Evolutionary conservation across 75 land plant genomes (phyloP).

Genomic region (Ceratopteris richardii): DNA sequence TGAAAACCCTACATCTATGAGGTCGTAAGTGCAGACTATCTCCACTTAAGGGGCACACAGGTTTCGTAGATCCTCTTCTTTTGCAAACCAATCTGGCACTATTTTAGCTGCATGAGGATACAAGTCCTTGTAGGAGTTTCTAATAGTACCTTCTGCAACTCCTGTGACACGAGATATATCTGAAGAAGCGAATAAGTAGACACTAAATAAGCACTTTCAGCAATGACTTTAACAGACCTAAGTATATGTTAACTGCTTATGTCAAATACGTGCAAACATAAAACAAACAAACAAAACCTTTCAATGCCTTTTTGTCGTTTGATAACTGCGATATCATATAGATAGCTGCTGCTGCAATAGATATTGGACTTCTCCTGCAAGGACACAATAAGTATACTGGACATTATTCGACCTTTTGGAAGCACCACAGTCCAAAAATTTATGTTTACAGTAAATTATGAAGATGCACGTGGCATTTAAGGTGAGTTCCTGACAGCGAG

Average conservation of each 20-base stretch:
- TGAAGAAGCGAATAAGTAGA: too few relatives aligned
- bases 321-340: conserved; percentile 74
- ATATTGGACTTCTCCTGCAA: conserved; percentile 83
- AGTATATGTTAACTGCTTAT: too few relatives aligned
- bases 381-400: too few relatives aligned
- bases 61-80: conserved; percentile 55
- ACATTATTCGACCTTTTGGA: too few relatives aligned
- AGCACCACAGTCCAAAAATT: too few relatives aligned
- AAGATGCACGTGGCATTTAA: too few relatives aligned
- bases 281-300: conserved; percentile 29
- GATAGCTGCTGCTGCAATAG: conserved; percentile 76
- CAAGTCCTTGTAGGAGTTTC: conserved; percentile 66
- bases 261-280: too few relatives aligned
- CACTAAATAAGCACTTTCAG: too few relatives aligned
- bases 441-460: too few relatives aligned
- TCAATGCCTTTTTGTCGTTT: conserved; percentile 57
- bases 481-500: too few relatives aligned
- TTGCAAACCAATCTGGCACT: conserved; percentile 64
- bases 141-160: conserved; percentile 80
- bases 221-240: too few relatives aligned
- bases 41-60: conserved; percentile 40
- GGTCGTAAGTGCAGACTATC: not conserved
- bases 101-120: conserved; percentile 55
- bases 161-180: conserved; percentile 77
- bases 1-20: not conserved